Base-by-base conservation (phyloP, 257 asterid genomes). In the Verbena officinalis region DNA sequence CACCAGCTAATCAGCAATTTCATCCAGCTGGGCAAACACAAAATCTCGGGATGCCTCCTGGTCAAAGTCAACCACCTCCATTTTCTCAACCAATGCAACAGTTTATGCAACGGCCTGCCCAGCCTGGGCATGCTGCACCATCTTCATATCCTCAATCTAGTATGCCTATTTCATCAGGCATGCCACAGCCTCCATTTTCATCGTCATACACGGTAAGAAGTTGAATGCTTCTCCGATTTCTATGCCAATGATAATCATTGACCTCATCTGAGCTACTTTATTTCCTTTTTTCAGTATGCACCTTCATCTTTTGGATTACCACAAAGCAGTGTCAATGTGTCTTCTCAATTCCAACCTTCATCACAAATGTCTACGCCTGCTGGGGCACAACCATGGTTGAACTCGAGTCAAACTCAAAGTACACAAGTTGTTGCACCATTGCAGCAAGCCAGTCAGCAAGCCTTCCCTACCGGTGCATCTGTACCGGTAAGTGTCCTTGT, bases 41-140 rank as follows among this genome's bases (percentile, higher is more conserved):
- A 65, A 81, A 82, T 78, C 62, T 68, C 44, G 90, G 91, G 60
- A 75, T 81, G 77, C 82, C 75, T 57, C 86, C 79, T 56, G 84
- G 89, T 65, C 95, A 84, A 78, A 76, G 68, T 76, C 96, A 87
- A 50, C 80, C 57, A 9, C 84, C 80, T 59, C 95, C 73, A 65
- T 90, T 76, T 82, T 81, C 96, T 69, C 97, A 90, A 75, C 76
- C 81, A 57, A 76, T 76, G 83, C 97, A 77, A 64, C 95, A 86
- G 62, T 90, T 79, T 78, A 73, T 83, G 77, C 78, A 69, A 22
- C 79, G 84, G 33, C 84, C 86, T 33, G 24, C 75, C 42, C 97
- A 83, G 73, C 75, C 83, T 52, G 89, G 87, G 46, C 84, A 69
- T 62, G 78, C 64, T 57, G 69, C 78, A 36, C 90, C 83, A 55